Evolutionary conservation across 2,329 filamentous ascomycete species (phyloP).

Genomic region (Daldinia sp.): DNA sequence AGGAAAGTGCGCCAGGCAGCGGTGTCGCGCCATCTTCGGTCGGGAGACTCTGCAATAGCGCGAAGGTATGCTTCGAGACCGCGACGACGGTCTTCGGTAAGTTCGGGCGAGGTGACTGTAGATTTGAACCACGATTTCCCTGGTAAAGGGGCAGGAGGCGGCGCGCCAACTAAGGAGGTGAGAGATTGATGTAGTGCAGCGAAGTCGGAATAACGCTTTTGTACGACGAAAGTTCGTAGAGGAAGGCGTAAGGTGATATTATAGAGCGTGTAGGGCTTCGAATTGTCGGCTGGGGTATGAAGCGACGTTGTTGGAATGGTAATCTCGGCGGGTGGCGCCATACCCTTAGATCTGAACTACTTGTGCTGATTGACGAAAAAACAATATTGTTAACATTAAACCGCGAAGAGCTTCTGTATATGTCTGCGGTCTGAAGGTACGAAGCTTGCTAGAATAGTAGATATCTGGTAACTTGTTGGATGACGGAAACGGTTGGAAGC

Average conservation of each 20-base stretch:
- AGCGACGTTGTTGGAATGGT: conserved; percentile 75
- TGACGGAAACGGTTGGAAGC: neutral
- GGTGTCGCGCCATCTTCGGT: conserved; percentile 80
- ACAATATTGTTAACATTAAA: neutral
- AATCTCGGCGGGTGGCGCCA: conserved; percentile 76
- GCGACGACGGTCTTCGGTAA: conserved; percentile 76
- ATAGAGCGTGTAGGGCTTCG: conserved; percentile 81
- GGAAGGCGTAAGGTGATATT: conserved; percentile 82
- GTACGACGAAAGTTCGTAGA: conserved; percentile 78
- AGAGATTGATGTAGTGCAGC: conserved; percentile 73
- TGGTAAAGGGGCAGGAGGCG: conserved; percentile 77
- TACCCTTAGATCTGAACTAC: conserved; percentile 49
- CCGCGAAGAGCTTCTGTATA: neutral
- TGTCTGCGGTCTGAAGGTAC: neutral
- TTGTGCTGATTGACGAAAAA: neutral
- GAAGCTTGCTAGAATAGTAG: neutral
- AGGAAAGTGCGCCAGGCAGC: conserved; percentile 79
- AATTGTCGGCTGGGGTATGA: conserved; percentile 60
- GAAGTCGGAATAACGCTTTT: conserved; percentile 89
- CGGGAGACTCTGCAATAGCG: conserved; percentile 77
- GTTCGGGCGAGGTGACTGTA: conserved; percentile 75
- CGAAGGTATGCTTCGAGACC: conserved; percentile 79
- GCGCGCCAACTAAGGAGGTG: conserved; percentile 66
- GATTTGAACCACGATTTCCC: conserved; percentile 82
- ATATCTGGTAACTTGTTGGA: neutral